Evolutionary conservation across 352 stramenopile genomes (phyloP).

Genomic region (Aphanomyces stellatus): DNA sequence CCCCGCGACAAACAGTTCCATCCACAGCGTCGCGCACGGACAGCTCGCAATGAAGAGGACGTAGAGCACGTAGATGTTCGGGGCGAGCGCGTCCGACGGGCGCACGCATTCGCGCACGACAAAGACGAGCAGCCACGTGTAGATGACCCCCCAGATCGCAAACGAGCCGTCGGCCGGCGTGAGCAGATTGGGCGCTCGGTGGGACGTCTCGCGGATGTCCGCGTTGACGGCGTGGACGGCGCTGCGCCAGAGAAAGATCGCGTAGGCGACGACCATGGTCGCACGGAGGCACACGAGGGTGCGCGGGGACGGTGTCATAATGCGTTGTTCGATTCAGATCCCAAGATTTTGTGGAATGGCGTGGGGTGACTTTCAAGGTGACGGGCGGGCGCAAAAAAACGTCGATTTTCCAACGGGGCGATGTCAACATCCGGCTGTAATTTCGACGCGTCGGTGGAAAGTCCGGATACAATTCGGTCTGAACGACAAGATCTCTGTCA

Average conservation of each 20-base stretch:
- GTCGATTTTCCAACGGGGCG: no score
- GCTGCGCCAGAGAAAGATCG: conserved; percentile 6
- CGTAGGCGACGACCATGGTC: neutral
- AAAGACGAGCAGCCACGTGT: conserved; percentile 49
- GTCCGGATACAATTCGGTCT: no score
- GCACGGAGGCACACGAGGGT: no score
- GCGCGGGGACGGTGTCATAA: no score
- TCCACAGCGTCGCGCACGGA: conserved; percentile 62
- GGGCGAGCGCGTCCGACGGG: conserved; percentile 43
- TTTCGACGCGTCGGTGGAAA: no score
- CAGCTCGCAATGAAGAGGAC: conserved; percentile 56
- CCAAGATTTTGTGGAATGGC: no score
- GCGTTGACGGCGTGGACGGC: neutral
- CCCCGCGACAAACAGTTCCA: conserved; percentile 39
- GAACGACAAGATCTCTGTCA: no score
- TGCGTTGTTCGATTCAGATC: no score
- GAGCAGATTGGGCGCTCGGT: conserved; percentile 32
- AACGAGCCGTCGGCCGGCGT: conserved; percentile 67
- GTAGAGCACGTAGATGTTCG: conserved; percentile 38
- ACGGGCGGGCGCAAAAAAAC: no score
- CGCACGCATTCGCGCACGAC: conserved; percentile 61
- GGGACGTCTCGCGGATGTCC: neutral
- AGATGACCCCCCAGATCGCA: conserved; percentile 76
- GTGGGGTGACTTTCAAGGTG: no score
- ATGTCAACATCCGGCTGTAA: no score